phyloP scores from a whole-genome alignment of 2,329 filamentous ascomycete genomes.

The Microcera coccophila region DNA sequence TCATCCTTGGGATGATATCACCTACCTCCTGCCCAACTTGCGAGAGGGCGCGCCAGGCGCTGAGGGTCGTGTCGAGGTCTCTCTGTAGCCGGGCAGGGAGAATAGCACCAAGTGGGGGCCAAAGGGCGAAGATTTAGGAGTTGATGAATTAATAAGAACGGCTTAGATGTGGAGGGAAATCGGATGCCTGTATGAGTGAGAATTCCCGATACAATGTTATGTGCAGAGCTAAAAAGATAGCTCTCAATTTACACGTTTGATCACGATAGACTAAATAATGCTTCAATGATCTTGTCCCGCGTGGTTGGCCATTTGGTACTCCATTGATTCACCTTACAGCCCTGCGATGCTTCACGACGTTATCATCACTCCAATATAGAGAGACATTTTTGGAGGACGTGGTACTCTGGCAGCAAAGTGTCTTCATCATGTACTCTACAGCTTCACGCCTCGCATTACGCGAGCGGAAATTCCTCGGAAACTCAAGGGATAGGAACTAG shows the following conservation, averaged over 20 bases:
- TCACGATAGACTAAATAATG: too few relatives aligned
- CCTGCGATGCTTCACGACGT: too few relatives aligned
- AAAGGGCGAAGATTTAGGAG: conserved; percentile 27
- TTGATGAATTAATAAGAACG: conserved; percentile 29
- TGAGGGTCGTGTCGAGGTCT: conserved; percentile 87
- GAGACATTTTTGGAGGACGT: too few relatives aligned
- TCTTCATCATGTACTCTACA: too few relatives aligned
- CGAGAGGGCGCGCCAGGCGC: conserved; percentile 66
- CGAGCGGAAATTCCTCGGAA: too few relatives aligned
- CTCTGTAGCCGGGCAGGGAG: conserved; percentile 51
- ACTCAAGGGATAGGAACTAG: too few relatives aligned
- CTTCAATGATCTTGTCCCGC: too few relatives aligned
- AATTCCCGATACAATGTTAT: conserved; percentile 36
- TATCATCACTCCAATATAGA: too few relatives aligned
- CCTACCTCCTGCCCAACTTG: conserved; percentile 83
- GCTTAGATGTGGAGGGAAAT: conserved; percentile 26
- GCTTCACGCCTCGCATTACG: too few relatives aligned
- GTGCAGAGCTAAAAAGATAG: conserved; percentile 31
- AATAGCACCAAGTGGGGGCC: conserved; percentile 26
- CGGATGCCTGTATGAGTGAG: conserved; percentile 37
- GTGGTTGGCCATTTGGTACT: too few relatives aligned
- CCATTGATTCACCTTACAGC: too few relatives aligned
- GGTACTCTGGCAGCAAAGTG: too few relatives aligned
- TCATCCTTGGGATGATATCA: conserved; percentile 98
- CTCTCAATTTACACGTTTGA: conserved; percentile 28